Evolutionary conservation across 2,329 filamentous ascomycete species (phyloP), one percentile per base, ranked within the genome.

Genomic region (Penicillium brevicompactum): DNA sequence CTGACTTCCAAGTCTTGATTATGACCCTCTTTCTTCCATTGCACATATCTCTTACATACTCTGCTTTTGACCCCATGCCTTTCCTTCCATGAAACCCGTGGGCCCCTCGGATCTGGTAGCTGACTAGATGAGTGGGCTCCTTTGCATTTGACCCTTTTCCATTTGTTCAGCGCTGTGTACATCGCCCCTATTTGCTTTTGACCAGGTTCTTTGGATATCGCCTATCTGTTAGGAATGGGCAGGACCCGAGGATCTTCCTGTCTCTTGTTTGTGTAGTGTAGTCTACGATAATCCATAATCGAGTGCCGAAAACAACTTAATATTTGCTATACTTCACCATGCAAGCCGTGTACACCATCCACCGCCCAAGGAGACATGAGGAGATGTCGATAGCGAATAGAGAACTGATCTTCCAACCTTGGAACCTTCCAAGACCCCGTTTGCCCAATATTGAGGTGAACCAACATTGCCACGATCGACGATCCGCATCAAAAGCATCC

Each of bases 1-100:
- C 59, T 77, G 52, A 75, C 75, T 37, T 76, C 74, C n/a, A 76
- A 74, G 59, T 61, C 71, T 37, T 76, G 61, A 70, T 60, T 14
- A 47, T 56, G 49, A 59, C 52, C 46, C 46, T 38, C 38, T 34
- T 46, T 48, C 38, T 51, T 60, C 34, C 47, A 46, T 32, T 54
- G 64, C 61, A 63, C 63, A 67, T 67, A 65, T 58, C 56, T 59
- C 56, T 45, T 55, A 64, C 54, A 58, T 63, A 57, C 50, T 42
- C 57, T 49, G 60, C 18, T 49, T 61, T 54, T 55, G 31, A 47
- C 38, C 56, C 59, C 50, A 60, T 61, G 49, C 55, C 56, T 61
- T 27, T 48, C 37, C 22, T 55, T 56, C 55, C 31, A 53, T 59
- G 59, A 56, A 48, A 54, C 49, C 43, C 51, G 32, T 48, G 45